A percentile compares a stretch with the other conserved stretches of the same genome.
phyloP scores from a whole-genome alignment of 768 basidiomycete genomes.

The Mycena crocata region DNA sequence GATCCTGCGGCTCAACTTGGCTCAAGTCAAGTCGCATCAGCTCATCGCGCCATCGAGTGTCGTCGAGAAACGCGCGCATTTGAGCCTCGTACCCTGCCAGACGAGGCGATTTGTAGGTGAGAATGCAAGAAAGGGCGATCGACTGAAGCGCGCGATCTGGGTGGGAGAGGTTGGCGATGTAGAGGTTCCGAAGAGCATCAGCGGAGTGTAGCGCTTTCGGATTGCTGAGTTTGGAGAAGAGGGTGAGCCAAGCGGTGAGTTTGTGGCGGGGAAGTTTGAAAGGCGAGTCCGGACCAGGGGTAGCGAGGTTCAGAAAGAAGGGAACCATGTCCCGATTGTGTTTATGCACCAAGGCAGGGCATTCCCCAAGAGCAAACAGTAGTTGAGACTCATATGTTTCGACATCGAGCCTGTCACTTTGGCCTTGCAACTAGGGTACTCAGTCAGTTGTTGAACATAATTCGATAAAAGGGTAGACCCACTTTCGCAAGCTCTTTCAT shows the following conservation, averaged over 20 bases:
- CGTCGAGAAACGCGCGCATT: conserved; percentile 80
- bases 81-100: conserved; percentile 70
- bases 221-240: conserved; percentile 92
- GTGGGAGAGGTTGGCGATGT: conserved; percentile 82
- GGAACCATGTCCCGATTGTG: conserved; percentile 91
- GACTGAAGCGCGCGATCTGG: conserved; percentile 85
- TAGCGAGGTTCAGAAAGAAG: conserved; percentile 71
- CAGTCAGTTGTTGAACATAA: background rate
- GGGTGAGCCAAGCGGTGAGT: conserved; percentile 80
- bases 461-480: conserved; percentile 28
- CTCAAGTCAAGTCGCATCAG: conserved; percentile 77
- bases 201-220: conserved; percentile 89
- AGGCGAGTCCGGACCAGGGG: conserved; percentile 47
- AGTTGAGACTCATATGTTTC: conserved; percentile 86
- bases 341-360: conserved; percentile 81
- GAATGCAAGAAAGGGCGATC: conserved; percentile 79
- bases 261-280: conserved; percentile 67
- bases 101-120: conserved; percentile 81
- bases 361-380: conserved; percentile 74
- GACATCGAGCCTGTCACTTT: conserved; percentile 73
- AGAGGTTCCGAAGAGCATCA: conserved; percentile 71
- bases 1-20: conserved; percentile 63
- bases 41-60: conserved; percentile 90
- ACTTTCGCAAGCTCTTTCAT: conserved; percentile 50
- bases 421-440: conserved; percentile 42